Percentiles rank a stretch among this genome's conserved stretches.
These are phyloP conservation scores for Suhomyces atakaporum DNA, from an alignment of 1,139 yeast genomes.

Conservation along the genomic window DNA sequence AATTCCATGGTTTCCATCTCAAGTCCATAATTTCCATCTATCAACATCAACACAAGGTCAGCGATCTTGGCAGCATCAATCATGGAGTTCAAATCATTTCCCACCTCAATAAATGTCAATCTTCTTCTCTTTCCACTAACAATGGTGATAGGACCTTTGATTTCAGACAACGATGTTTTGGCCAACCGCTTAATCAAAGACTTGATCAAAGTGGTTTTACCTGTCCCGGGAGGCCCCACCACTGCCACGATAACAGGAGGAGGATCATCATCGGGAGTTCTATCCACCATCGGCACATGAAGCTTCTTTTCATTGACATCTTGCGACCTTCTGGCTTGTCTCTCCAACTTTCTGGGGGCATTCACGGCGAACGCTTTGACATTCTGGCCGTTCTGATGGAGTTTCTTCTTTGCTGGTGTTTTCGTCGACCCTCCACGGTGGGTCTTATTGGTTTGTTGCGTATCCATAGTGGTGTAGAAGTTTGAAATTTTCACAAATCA, in stretches of 20 bases:
- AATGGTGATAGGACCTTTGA: conserved; percentile 96
- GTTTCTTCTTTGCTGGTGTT: conserved; percentile 77
- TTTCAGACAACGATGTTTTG: conserved; percentile 81
- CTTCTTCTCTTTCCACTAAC: conserved; percentile 95
- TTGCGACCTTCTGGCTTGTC: conserved; percentile 80
- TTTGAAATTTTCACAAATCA: conserved; percentile 11
- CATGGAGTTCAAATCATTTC: conserved; percentile 93
- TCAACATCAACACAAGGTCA: conserved; percentile 81
- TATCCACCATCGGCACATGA: conserved; percentile 96
- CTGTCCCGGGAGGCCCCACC: conserved; percentile 99
- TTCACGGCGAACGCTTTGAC: conserved; percentile 93
- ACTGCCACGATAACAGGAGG: conserved; percentile 97
- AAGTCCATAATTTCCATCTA: conserved; percentile 96
- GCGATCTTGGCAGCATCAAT: conserved; percentile 95
- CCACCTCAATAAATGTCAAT: conserved; percentile 88
- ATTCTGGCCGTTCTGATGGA: conserved; percentile 89
- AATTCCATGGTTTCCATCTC: conserved; percentile 99
- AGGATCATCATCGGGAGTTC: conserved; percentile 97
- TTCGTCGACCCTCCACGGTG: conserved; percentile 56
- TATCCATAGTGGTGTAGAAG: conserved; percentile 14
- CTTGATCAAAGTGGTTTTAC: conserved; percentile 90
- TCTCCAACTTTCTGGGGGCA: conserved; percentile 86
- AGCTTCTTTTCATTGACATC: conserved; percentile 84
- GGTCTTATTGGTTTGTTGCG: conserved; percentile 58
- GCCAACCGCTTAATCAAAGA: conserved; percentile 86